Conservation (phyloP, 495 filamentous ascomycete genomes). For the Trichocladium uniseriatum region DNA sequence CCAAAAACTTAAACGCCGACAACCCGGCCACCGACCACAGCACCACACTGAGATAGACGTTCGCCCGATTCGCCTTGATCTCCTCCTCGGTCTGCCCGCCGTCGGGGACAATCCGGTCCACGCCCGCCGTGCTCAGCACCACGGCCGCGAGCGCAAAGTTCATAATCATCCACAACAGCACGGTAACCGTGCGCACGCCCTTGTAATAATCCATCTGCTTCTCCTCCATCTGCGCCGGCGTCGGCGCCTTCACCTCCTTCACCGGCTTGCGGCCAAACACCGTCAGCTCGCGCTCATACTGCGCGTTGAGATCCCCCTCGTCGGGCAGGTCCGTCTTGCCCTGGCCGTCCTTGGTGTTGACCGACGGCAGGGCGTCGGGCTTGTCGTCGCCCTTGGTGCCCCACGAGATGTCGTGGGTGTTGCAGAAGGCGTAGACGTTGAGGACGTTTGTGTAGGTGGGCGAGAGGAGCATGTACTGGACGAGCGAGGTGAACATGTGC, state of each 20-base stretch:
- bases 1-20: constrained; percentile 80
- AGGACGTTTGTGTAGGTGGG: constrained; percentile 99
- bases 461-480: constrained; percentile 94
- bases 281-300: constrained; percentile 78
- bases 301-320: constrained; percentile 68
- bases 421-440: constrained; percentile 98
- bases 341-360: constrained; percentile 82
- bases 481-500: constrained; percentile 95
- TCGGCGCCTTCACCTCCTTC: constrained; percentile 52
- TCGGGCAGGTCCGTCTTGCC: constrained; percentile 92
- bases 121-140: constrained; percentile 76
- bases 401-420: constrained; percentile 99
- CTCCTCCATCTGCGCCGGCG: constrained; percentile 53
- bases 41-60: constrained; percentile 84
- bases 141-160: constrained; percentile 85
- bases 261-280: constrained; percentile 62
- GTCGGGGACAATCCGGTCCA: constrained; percentile 52
- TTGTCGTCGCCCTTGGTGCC: constrained; percentile 99
- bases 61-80: constrained; percentile 40
- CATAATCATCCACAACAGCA: constrained; percentile 91
- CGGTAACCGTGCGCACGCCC: constrained; percentile 83
- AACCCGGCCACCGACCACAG: constrained; percentile 87
- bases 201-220: constrained; percentile 98
- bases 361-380: constrained; percentile 74
- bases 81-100: constrained; percentile 33